phyloP scores from a whole-genome alignment of 1,139 yeast genomes.

The Saccharomyces hybrid region DNA sequence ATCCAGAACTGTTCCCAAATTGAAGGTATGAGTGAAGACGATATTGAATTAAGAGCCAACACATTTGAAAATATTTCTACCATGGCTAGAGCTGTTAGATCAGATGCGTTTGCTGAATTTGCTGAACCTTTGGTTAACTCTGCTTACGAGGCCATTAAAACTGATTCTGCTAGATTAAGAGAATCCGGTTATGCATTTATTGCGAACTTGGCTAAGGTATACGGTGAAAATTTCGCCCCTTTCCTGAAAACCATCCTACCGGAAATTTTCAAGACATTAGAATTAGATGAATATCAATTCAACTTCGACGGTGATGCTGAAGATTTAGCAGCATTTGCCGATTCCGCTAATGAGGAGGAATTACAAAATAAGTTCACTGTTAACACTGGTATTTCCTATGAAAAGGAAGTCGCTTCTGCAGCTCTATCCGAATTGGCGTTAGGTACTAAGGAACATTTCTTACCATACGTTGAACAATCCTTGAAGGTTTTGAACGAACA shows the following conservation, averaged over 20 bases:
- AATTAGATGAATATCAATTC: constrained; percentile 68
- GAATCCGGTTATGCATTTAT: constrained; percentile 95
- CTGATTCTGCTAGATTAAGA: constrained; percentile 77
- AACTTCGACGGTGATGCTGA: constrained; percentile 37
- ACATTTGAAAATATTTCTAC: constrained; percentile 91
- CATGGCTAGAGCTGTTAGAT: constrained; percentile 94
- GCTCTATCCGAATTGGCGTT: constrained; percentile 83
- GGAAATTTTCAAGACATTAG: constrained; percentile 72
- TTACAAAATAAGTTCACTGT: constrained; percentile 68
- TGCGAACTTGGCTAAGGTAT: constrained; percentile 90
- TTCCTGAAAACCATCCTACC: constrained; percentile 80
- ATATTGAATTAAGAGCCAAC: constrained; percentile 78
- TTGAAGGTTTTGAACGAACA: constrained; percentile 60
- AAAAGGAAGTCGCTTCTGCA: constrained; percentile 94
- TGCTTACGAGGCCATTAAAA: constrained; percentile 69
- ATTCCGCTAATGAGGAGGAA: constrained; percentile 41
- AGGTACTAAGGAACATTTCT: constrained; percentile 76
- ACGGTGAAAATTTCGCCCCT: constrained; percentile 82
- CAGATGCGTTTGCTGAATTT: constrained; percentile 73
- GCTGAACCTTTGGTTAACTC: constrained; percentile 88
- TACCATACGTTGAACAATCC: constrained; percentile 68
- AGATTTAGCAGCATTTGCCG: constrained; percentile 31
- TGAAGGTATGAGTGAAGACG: constrained; percentile 71
- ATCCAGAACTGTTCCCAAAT: constrained; percentile 56
- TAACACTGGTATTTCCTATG: constrained; percentile 91